Evolutionary conservation across 2,329 filamentous ascomycete species (phyloP), one percentile per base, ranked within the genome.

Genomic region (Apiospora malaysiana): DNA sequence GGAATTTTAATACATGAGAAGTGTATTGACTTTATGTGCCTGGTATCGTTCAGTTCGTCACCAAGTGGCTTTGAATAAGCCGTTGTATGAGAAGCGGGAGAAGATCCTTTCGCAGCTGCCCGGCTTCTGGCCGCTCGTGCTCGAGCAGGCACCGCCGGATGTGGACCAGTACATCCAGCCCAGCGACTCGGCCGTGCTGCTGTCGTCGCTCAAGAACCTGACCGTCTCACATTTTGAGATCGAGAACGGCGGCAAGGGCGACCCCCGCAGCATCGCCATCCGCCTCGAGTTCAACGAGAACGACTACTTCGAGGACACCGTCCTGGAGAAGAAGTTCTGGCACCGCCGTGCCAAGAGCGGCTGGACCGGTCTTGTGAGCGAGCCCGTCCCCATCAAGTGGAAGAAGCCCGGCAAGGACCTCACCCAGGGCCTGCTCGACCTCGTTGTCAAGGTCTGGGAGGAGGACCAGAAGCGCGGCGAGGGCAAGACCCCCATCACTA

Each of bases 61-160:
- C 78, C 91, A 95, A 81, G 88, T 92, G 76, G 83, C 87, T 74
- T 86, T 94, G 76, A 88, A 89, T 77, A 85, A 86, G 72, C 87
- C 92, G 63, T 88, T 97, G 73, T 97, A 94, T 85, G 86, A 88
- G 77, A 93, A 93, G 83, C 94, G 95, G 79, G 86, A 89, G 75
- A 87, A 89, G 76, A 83, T 94, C 74, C 85, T 96, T 74, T 82
- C 88, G 74, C 86, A 91, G 78, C 95, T 98, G 79, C 89, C 90
- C 76, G 90, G 93, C 84, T 99, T 98, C 89, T 98, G 96, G 96
- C 87, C 93, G n/a, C 89, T 97, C 71, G 95, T 98, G 71, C 88
- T 98, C 80, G 93, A 97, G 85, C 92, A 94, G 83, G 91, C 93
- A 2, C 94, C 95, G 1, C 87, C 89, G 66, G 94, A 97, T 74